Conservation (phyloP, 805 yeast species). For the Yamadazyma tumulicola region DNA sequence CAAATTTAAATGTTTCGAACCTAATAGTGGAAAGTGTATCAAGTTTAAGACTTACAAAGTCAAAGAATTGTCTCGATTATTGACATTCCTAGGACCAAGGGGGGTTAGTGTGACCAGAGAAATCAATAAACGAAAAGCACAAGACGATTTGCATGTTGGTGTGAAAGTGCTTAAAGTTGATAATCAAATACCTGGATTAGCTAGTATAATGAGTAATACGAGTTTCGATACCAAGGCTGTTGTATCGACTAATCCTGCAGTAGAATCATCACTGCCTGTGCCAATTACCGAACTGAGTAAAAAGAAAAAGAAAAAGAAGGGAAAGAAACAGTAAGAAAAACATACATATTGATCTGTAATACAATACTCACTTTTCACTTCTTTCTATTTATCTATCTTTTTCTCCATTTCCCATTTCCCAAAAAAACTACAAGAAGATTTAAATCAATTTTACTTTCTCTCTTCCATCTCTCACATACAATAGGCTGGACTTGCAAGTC, state of each 20-base stretch:
- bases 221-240: constrained; percentile 21
- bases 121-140: constrained; percentile 6
- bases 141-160: not conserved
- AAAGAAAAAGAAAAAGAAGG: constrained; percentile 30
- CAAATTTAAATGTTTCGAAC: constrained; percentile 62
- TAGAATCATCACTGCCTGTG: not conserved
- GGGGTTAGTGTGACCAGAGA: constrained; percentile 39
- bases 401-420: too few species aligned
- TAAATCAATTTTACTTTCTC: too few species aligned
- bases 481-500: too few species aligned
- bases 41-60: constrained; percentile 54
- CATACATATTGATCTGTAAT: too few species aligned
- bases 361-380: too few species aligned
- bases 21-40: constrained; percentile 59
- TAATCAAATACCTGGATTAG: constrained; percentile 28
- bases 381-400: too few species aligned
- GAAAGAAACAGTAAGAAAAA: constrained; percentile 20
- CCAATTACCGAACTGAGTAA: constrained; percentile 12
- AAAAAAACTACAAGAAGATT: too few species aligned
- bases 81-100: constrained; percentile 71
- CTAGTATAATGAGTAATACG: constrained; percentile 39
- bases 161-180: not conserved
- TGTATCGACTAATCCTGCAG: constrained; percentile 9
- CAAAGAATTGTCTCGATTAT: constrained; percentile 71
- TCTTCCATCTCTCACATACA: too few species aligned